These are phyloP conservation scores for Cicer bijugum DNA, from an alignment of 306 rosid species.

Conservation along the genomic window DNA sequence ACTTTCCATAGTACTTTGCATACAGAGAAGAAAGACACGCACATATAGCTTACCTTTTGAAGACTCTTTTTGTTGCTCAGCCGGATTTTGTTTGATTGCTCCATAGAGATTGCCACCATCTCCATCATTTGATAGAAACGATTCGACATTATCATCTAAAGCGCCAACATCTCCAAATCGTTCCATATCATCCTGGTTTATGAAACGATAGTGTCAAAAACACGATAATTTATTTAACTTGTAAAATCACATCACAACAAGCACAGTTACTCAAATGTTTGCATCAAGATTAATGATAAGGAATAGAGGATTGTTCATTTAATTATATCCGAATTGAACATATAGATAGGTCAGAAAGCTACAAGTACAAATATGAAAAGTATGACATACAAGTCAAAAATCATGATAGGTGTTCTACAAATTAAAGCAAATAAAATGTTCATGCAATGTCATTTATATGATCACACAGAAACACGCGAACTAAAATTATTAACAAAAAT, in stretches of 20 bases:
- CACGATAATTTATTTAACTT: conserved; percentile 22
- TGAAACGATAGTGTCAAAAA: conserved; percentile 23
- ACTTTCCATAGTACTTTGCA: conserved; percentile 9
- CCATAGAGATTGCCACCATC: conserved; percentile 87
- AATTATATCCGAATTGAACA: background rate
- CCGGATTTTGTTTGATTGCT: conserved; percentile 68
- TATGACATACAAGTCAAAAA: conserved; percentile 38
- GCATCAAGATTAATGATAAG: conserved; percentile 27
- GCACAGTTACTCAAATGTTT: background rate
- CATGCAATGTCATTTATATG: conserved; percentile 22
- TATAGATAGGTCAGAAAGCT: conserved; percentile 21
- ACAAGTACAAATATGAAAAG: conserved; percentile 9
- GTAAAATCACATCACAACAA: conserved; percentile 30
- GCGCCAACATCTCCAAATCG: conserved; percentile 84
- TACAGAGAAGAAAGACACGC: conserved; percentile 18
- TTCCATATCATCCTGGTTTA: conserved; percentile 75
- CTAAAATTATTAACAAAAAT: conserved; percentile 33
- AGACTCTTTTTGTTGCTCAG: conserved; percentile 73
- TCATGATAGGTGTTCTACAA: conserved; percentile 14
- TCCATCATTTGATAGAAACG: conserved; percentile 77
- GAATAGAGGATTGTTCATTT: background rate
- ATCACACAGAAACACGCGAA: background rate
- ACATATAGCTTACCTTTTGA: conserved; percentile 60
- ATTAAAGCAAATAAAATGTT: conserved; percentile 20
- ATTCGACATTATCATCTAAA: conserved; percentile 84